Evolutionary conservation across 1,284 basidiomycete genomes (phyloP), one percentile per base, ranked within the genome.

Genomic region (Cryptococcus hybrid): DNA sequence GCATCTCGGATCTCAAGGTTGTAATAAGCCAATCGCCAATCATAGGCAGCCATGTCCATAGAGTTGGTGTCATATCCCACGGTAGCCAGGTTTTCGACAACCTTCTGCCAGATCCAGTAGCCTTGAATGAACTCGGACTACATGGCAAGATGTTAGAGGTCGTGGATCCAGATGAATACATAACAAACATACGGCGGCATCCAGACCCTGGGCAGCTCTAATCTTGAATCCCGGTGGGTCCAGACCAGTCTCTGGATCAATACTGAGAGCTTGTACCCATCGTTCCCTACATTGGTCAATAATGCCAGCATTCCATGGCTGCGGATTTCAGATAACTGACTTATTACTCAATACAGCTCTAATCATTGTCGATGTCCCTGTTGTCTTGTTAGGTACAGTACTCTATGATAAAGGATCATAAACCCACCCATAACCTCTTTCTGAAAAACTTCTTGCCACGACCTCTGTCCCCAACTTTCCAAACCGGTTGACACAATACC

Each of bases 101-200:
- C 90, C 78, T 94, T 94, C 3, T 89, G 88, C 92, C 93, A 97
- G 62, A 96, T 87, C 93, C 93, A 96, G 75, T 92, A 97, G 3
- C 92, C 91, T 70, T 89, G 88, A 56, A 97, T 88, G 71, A 98
- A 96, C 68, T 86, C 90, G 64, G 88, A 91, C 62, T 69, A 48
- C 43, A 35, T 35, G 5, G 13, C 8, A 30, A 48, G 42, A 42
- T 8, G 5, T 35, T 15, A 92, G 91, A 2, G 90, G 36, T 34
- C 34, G 7, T 18, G 24, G 7, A 18, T 50, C 5, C 30, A 5
- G 34, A n/a, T 12, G 7, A 13, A 9, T 13, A 3, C 34, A 15
- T 3, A 34, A 46, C 36, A n/a, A 30, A 62, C 64, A 66, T 67
- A 56, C 76, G 3, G 83, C 83, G 0, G 82, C 84, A 53, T 82